Base-by-base conservation (phyloP, 2,329 filamentous ascomycete genomes). In the Salinomyces thailandicus region DNA sequence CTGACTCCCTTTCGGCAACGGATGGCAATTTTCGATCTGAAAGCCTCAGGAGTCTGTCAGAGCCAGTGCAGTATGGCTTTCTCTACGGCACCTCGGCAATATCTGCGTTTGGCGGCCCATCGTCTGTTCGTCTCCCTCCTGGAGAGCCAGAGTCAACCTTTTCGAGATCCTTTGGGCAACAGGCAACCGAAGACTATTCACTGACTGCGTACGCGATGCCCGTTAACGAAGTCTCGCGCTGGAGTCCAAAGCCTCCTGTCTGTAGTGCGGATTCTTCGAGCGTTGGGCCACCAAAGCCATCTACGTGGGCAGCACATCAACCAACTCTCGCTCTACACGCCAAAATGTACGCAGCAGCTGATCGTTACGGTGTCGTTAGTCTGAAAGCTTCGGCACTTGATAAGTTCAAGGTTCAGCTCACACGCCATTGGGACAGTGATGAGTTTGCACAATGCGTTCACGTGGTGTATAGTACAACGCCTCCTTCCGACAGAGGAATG, bases 371-470 rank as follows among this genome's bases (percentile, higher is more conserved):
- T 13, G 46, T 55, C 7, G 34, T 29, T 6, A 49, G 48, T 0
- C 41, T 55, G 13, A 50, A 50, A 27, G 36, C 43, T 2, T 37
- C 54, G 5, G 42, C 49, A 3, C 36, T 50, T 2, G 43, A 43
- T 18, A 53, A 53, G 31, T 54, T 49, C 41, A 49, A 49, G 13
- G 44, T 49, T 16, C 49, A 46, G 31, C 39, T 44, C 6, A 46
- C 45, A 16, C 35, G 36, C 11, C 49, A 51, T 27, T 49, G 44
- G 47, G 33, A 58, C 14, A 45, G 51, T 0, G 27, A 38, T 6
- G 53, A 55, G 24, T 48, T 61, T 11, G 42, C 52, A 5, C 44
- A 47, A n/a, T 50, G 55, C 0, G 53, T 56, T 5, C 42, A 50
- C 16, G 31, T 52, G 7, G 41, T 50, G 1, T 59, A 53, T 22